Percentiles rank a stretch among this genome's conserved stretches.
Evolutionary conservation across 1,284 basidiomycete genomes (phyloP).

Genomic region (Psilocybe mexicana): DNA sequence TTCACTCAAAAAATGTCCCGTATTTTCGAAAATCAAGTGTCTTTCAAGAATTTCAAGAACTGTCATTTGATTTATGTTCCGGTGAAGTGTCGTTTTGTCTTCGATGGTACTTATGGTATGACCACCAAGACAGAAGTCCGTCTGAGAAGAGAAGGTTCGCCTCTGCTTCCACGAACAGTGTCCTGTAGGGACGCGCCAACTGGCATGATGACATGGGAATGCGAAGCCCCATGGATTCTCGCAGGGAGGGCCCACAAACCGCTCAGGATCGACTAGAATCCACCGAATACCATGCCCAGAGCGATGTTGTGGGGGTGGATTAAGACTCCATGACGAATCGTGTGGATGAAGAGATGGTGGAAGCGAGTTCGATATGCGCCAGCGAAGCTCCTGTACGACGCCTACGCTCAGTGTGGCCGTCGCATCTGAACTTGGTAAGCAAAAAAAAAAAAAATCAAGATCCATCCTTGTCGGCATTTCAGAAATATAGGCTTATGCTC

Average conservation of each 20-base stretch:
- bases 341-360: not conserved
- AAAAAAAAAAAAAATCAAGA: not conserved
- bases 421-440: not conserved
- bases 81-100: not conserved
- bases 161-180: not conserved
- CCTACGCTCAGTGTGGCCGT: too few species aligned
- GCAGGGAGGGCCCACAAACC: not conserved
- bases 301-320: not conserved
- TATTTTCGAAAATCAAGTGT: not conserved
- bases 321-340: not conserved
- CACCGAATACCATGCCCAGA: not conserved
- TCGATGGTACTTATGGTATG: not conserved
- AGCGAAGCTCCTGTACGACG: too few species aligned
- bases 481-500: conserved; percentile 2
- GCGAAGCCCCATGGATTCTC: not conserved
- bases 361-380: not conserved
- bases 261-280: too few species aligned
- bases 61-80: not conserved
- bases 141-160: not conserved
- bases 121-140: not conserved
- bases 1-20: not conserved
- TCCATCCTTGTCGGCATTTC: conserved; percentile 9
- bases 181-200: conserved; percentile 1
- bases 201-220: conserved; percentile 8
- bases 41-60: not conserved